Evolutionary conservation across 768 basidiomycete species (phyloP).

Genomic region (Termitomyces eurrhizus): DNA sequence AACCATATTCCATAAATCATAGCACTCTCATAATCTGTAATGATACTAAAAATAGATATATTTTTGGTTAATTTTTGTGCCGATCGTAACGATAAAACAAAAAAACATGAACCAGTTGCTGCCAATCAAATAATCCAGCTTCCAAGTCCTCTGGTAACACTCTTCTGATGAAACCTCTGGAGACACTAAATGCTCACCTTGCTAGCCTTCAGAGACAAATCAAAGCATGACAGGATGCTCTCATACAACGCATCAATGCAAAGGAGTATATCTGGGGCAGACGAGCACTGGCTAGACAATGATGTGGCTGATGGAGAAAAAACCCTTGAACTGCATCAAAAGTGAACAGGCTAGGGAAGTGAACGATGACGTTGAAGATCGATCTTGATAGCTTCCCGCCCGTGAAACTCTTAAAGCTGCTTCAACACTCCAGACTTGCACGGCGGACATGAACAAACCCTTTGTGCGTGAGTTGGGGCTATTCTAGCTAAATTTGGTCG

Average conservation of each 20-base stretch:
- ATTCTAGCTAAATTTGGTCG: not conserved
- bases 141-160: not conserved
- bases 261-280: constrained; percentile 10
- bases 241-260: constrained; percentile 1
- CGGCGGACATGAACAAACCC: not conserved
- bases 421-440: too few species aligned
- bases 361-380: too few species aligned
- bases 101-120: too few species aligned
- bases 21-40: constrained; percentile 11
- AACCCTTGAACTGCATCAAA: constrained; percentile 5
- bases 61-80: too few species aligned
- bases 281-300: constrained; percentile 20
- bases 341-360: too few species aligned
- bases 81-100: too few species aligned
- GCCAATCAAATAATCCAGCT: not conserved
- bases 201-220: constrained; percentile 2
- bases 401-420: too few species aligned
- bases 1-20: constrained; percentile 13
- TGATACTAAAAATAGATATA: constrained; percentile 2
- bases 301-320: constrained; percentile 1
- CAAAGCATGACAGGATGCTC: constrained; percentile 5
- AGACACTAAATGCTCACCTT: constrained; percentile 4
- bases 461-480: not conserved
- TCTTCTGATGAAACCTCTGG: not conserved
- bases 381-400: too few species aligned